Evolutionary conservation across 129 eudicot species (phyloP), one percentile per base, ranked within the genome.

Genomic region (Flaveria sonorensis): DNA sequence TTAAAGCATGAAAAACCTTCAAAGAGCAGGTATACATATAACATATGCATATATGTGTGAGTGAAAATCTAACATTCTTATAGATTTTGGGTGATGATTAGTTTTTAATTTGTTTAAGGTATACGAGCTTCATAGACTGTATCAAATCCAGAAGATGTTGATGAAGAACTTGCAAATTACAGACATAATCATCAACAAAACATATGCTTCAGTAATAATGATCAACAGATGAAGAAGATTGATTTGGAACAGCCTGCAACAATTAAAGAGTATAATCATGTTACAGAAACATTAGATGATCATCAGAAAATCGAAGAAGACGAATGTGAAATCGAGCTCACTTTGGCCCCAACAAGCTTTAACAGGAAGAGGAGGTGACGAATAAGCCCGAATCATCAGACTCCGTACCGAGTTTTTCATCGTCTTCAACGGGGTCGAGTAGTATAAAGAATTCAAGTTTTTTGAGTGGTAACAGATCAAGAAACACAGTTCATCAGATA

Each of bases 1-100:
- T 81, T 95, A 76, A 95, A 89, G 92, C 99, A 95, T 73, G 99
- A 95, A 77, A 95, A 77, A 86, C 87, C 50, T 95, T 95, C 86
- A 84, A 89, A 81, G 87, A 95, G 68, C 99, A 95, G 96, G 99
- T 95, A 79, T 52, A 7, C 26, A 5, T 16, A 30, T 12, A 14
- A 14, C 18, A n/a, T 24, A 57, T 18, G 36, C 36, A 39, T 59
- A 16, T 11, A 53, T 52, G 55, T 24, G 56, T 16, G 6, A 36
- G 40, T 36, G 40, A 61, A 48, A 71, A 70, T 64, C 40, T 14
- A 6, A 79, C 12, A 68, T 51, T 53, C 16, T 45, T 19, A 40
- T 39, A 6, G 10, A 64, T 18, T 53, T 26, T 40, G 72, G 53
- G 63, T 66, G 19, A 56, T 81, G 47, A 82, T 21, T 56, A 55